A percentile compares a stretch with the other conserved stretches of the same genome.
phyloP scores from a whole-genome alignment of 2,329 filamentous ascomycete species.

The Canariomyces notabilis region DNA sequence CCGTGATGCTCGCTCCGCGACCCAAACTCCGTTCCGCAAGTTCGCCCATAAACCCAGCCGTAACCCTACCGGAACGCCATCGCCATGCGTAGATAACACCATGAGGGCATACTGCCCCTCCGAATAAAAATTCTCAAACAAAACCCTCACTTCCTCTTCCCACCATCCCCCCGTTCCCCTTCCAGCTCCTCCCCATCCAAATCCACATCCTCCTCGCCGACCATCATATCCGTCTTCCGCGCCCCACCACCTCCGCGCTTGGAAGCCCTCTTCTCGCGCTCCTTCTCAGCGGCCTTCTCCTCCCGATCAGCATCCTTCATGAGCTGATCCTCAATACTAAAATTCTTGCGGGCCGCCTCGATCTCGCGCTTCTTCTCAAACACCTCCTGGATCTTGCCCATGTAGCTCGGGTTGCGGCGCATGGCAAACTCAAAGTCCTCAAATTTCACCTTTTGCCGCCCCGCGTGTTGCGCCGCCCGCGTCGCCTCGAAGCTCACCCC shows the following conservation, averaged over 20 bases:
- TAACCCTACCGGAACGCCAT: conserved; percentile 5
- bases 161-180: conserved; percentile 25
- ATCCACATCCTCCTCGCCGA: conserved; percentile 41
- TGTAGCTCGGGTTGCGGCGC: conserved; percentile 74
- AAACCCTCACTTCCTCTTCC: conserved; percentile 16
- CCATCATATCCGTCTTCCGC: conserved; percentile 7
- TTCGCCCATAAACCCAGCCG: neutral
- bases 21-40: too few relatives aligned
- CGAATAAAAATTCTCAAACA: neutral
- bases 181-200: conserved; percentile 45
- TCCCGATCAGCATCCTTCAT: conserved; percentile 44
- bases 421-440: conserved; percentile 97
- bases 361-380: conserved; percentile 84
- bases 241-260: too few relatives aligned
- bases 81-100: conserved; percentile 5
- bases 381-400: conserved; percentile 85
- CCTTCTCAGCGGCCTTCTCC: conserved; percentile 32
- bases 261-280: conserved; percentile 16
- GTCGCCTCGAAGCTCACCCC: conserved; percentile 89
- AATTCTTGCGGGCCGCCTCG: conserved; percentile 73
- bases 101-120: neutral
- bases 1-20: neutral
- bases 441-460: conserved; percentile 94
- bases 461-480: conserved; percentile 75
- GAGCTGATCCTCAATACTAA: conserved; percentile 62